Evolutionary conservation across 306 rosid genomes (phyloP).

Genomic region (Lathyrus oleraceus): DNA sequence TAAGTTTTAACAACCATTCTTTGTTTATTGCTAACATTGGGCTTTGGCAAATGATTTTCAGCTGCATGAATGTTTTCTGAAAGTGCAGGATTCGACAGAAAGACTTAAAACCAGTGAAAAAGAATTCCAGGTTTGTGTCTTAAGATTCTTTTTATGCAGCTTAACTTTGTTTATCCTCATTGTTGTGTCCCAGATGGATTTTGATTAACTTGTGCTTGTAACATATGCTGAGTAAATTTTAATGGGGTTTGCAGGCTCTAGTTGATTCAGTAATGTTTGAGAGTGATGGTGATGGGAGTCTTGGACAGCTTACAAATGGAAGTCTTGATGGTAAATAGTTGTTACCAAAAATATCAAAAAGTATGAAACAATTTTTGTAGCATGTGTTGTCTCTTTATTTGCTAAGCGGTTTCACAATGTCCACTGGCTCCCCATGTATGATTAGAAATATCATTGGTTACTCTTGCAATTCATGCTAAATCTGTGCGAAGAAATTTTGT

Average conservation of each 20-base stretch:
- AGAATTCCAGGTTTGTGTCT: slow-evolving; percentile 79
- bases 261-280: slow-evolving; percentile 56
- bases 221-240: slow-evolving; percentile 4
- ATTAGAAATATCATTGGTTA: neutral
- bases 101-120: slow-evolving; percentile 65
- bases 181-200: neutral
- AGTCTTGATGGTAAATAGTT: slow-evolving; percentile 37
- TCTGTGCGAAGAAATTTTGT: neutral
- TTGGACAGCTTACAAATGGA: slow-evolving; percentile 41
- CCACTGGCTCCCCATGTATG: neutral
- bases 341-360: neutral
- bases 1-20: neutral
- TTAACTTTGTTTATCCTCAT: slow-evolving; percentile 6
- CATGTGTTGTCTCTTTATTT: neutral
- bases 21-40: slow-evolving; percentile 33
- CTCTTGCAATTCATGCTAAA: neutral
- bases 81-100: slow-evolving; percentile 62
- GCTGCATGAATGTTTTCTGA: slow-evolving; percentile 68
- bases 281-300: slow-evolving; percentile 40
- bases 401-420: neutral
- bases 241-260: slow-evolving; percentile 59
- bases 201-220: slow-evolving; percentile 9
- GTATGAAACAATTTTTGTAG: neutral
- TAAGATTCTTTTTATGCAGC: neutral
- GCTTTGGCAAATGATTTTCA: slow-evolving; percentile 46